Percentiles rank a stretch among this genome's conserved stretches.
These are phyloP conservation scores for Fraxinus greggii DNA, from an alignment of 305 asterid species.

Conservation along the genomic window DNA sequence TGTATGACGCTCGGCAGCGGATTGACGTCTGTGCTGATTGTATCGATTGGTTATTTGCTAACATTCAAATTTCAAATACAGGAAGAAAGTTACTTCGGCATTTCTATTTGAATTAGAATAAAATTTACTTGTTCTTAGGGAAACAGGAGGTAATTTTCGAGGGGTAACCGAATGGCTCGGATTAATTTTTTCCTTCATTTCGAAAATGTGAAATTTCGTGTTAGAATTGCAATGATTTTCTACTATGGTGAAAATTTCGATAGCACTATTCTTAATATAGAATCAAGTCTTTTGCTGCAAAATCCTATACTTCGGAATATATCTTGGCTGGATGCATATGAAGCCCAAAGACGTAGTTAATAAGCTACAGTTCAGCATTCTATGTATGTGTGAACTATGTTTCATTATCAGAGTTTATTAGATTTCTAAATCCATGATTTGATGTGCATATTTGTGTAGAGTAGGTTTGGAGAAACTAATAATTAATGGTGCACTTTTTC, in stretches of 20 bases:
- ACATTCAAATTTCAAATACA: neutral
- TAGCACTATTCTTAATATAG: conserved; percentile 10
- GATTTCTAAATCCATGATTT: conserved; percentile 14
- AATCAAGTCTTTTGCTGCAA: conserved; percentile 19
- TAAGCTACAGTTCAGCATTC: conserved; percentile 25
- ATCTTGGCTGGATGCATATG: neutral
- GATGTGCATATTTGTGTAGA: conserved; percentile 9
- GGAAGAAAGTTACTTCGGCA: neutral
- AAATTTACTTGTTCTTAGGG: conserved; percentile 2
- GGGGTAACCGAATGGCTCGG: neutral
- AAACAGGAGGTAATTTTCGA: neutral
- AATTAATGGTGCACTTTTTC: neutral
- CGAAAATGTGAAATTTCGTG: neutral
- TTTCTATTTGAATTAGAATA: neutral
- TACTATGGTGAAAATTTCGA: neutral
- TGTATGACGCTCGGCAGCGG: neutral
- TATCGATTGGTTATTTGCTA: conserved; percentile 24
- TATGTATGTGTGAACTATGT: conserved; percentile 26
- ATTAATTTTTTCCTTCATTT: neutral
- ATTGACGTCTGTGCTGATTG: conserved; percentile 26
- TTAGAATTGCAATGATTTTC: neutral
- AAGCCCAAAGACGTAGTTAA: conserved; percentile 11
- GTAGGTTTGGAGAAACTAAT: neutral
- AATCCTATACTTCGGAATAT: neutral
- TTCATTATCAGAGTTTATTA: conserved; percentile 5